Evolutionary conservation across 2,329 filamentous ascomycete genomes (phyloP), one percentile per base, ranked within the genome.

Genomic region (Penicillium sp.): DNA sequence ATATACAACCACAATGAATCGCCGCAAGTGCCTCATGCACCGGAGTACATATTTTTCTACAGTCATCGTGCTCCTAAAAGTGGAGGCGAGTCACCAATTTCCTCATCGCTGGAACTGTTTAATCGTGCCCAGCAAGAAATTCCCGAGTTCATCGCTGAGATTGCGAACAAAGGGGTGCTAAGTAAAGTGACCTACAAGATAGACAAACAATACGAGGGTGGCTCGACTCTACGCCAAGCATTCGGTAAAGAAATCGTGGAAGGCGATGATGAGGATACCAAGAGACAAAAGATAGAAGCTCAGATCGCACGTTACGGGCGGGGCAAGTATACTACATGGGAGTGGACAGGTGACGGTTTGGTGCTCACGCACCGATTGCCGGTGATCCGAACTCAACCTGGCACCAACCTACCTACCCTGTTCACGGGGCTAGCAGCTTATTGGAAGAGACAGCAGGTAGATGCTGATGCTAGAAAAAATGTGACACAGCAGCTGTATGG

Each of bases 1-100:
- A 79, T 80, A 33, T 80, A 79, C 59, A 79, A 72, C 56, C 78
- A 80, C 63, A 81, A 80, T 52, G 78, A 81, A 55, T 79, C 75
- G 0, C 75, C 76, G 0, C 78, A 80, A 54, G 77, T 80, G 0
- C 78, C 78, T 1, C 78, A 80, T 51, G 76, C 77, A 0, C 78
- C 78, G 0, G 78, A 77, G 52, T 80, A 80, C 51, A 75, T 80
- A 42, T 79, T 80, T 59, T 79, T 80, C 66, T 80, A 79, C 40
- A 62, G 68, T 1, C 72, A 79, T 50, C 65, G 61, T 5, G 75
- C 67, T 0, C 72, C 75, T 0, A 39, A 30, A 1, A 64, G 58
- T 17, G 70, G 72, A 1, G 71, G 72, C 5, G 76, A 80, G 55
- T 75, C 75, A 0, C 76, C 77, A 1, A 76, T 79, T n/a, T 76